Evolutionary conservation across 2,329 filamentous ascomycete genomes (phyloP), one percentile per base, ranked within the genome.

Genomic region (Malbranchea zuffiana): DNA sequence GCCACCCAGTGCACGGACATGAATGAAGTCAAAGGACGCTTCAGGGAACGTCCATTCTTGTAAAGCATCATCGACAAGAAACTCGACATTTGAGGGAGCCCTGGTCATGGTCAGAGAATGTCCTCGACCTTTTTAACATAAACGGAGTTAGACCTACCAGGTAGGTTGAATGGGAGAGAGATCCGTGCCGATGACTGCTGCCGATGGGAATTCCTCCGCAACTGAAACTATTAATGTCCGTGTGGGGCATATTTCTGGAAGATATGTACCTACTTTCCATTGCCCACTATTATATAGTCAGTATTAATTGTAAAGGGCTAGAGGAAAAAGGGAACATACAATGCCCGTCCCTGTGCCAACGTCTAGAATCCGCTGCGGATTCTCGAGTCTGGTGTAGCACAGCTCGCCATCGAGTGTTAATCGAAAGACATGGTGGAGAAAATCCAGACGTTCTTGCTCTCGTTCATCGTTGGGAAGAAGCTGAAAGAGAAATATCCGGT

Each of bases 51-150:
- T 54, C 76, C 76, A 80, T 6, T 71, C 64, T 31, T 70, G 63
- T 44, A 78, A 72, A 34, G 69, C 67, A 49, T 80, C 75, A 47
- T 80, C 75, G 6, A 80, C 66, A 40, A 76, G 61, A 56, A 78
- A 78, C 5, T 62, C 63, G n/a, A 74, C 64, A 48, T 79, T 79
- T 7, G 69, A 65, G 11, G 74, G 75, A 8, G 78, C 63, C 49
- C 67, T 66, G 15, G 13, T 19, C 32, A 7, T 24, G 2, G 2
- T 33, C 20, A 30, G 32, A 32, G n/a, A n/a, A n/a, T n/a, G n/a
- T n/a, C n/a, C n/a, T n/a, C n/a, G 16, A 10, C 5, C 19, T 11
- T 18, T 6, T 34, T 23, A 34, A 21, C 15, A 20, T 19, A 5
- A 12, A n/a, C n/a, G n/a, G n/a, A n/a, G n/a, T n/a, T n/a, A n/a